A percentile compares a stretch with the other conserved stretches of the same genome.
phyloP scores from a whole-genome alignment of 495 filamentous ascomycete species.

The Penicillium canescens region DNA sequence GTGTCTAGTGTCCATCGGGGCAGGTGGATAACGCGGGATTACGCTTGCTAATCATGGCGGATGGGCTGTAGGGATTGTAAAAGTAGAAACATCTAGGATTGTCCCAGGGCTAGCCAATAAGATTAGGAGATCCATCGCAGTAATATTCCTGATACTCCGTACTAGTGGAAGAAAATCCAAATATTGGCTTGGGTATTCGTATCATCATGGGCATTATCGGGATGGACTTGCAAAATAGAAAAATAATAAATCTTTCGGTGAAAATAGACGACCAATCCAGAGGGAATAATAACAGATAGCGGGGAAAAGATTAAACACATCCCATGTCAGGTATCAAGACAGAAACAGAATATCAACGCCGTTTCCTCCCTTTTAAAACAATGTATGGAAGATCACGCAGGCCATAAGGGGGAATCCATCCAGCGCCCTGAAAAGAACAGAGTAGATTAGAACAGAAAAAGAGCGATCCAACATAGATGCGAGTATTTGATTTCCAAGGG shows the following conservation, averaged over 20 bases:
- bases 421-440: constrained; percentile 1
- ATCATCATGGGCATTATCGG: constrained; percentile 7
- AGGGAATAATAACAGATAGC: constrained; percentile 5
- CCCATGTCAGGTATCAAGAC: constrained; percentile 6
- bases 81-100: neutral
- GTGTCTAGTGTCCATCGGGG: no score
- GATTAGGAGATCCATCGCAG: neutral
- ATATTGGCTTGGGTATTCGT: neutral
- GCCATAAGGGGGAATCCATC: constrained; percentile 10
- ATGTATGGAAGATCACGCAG: constrained; percentile 9
- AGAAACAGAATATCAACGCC: constrained; percentile 30
- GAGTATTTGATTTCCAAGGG: neutral
- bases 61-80: neutral
- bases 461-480: constrained; percentile 2
- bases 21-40: no score
- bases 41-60: no score
- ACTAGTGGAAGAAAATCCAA: neutral
- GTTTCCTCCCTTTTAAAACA: constrained; percentile 31
- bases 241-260: neutral
- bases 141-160: constrained; percentile 6
- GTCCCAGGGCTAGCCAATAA: constrained; percentile 1
- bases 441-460: neutral
- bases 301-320: constrained; percentile 4
- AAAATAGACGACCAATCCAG: constrained; percentile 9
- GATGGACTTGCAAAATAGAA: neutral